Evolutionary conservation across 2,329 filamentous ascomycete species (phyloP).

Genomic region (Verticillium zaregamsianum): DNA sequence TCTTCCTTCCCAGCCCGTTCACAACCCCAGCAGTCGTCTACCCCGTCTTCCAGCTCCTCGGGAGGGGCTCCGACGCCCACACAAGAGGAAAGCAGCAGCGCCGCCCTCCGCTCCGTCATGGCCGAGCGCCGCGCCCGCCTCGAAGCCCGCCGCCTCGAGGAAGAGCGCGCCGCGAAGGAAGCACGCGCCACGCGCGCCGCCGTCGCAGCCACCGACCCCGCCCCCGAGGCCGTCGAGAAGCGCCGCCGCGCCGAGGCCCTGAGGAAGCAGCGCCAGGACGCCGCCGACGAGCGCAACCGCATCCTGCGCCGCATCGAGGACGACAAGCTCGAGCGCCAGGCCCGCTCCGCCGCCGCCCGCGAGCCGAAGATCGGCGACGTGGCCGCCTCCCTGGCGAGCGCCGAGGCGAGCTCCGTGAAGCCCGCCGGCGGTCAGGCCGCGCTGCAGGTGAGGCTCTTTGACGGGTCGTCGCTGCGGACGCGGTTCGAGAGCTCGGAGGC

Average conservation of each 20-base stretch:
- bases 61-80: conserved; percentile 19
- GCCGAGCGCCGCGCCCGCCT: conserved; percentile 46
- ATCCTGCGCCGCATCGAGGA: conserved; percentile 73
- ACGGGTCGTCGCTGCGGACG: conserved; percentile 73
- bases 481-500: conserved; percentile 59
- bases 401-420: conserved; percentile 25
- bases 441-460: conserved; percentile 77
- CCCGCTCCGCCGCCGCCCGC: conserved; percentile 44
- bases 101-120: conserved; percentile 31
- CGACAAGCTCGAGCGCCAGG: conserved; percentile 66
- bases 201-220: conserved; percentile 20
- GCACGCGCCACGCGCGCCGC: conserved; percentile 38
- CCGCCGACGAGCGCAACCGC: conserved; percentile 63
- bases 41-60: conserved; percentile 12
- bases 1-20: background rate
- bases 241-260: conserved; percentile 49
- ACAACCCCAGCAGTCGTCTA: background rate
- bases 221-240: conserved; percentile 24
- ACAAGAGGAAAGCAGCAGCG: conserved; percentile 12
- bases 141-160: conserved; percentile 35
- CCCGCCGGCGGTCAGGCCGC: conserved; percentile 35
- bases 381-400: conserved; percentile 22
- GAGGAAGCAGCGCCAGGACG: conserved; percentile 61
- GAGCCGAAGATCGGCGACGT: conserved; percentile 23
- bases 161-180: conserved; percentile 44